Percentiles rank a stretch among this genome's conserved stretches.
phyloP scores from a whole-genome alignment of 208 protist genomes.

The Trichomonas tenax region DNA sequence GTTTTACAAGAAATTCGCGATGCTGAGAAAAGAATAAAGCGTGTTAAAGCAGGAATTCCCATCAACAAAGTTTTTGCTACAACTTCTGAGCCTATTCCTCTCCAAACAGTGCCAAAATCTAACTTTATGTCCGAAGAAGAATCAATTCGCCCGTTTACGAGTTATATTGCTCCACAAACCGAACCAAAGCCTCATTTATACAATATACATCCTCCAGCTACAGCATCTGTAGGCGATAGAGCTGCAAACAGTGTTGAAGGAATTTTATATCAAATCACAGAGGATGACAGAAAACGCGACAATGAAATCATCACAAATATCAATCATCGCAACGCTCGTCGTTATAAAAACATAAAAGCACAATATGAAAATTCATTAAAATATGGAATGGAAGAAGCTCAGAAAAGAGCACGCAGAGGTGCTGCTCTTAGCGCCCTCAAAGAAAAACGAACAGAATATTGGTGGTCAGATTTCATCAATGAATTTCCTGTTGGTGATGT shows the following conservation, averaged over 20 bases:
- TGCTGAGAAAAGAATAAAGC: background rate
- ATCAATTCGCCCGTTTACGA: background rate
- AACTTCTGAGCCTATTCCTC: background rate
- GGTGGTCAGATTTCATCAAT: background rate
- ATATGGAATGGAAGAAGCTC: conserved; percentile 6
- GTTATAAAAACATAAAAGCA: background rate
- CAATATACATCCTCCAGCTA: background rate
- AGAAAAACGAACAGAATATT: background rate
- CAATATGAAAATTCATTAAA: background rate
- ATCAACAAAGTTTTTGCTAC: background rate
- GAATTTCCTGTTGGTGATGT: background rate
- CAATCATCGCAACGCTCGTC: background rate
- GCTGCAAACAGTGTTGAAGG: background rate
- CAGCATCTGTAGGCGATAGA: background rate
- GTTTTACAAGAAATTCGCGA: background rate
- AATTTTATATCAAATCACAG: background rate
- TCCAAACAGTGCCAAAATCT: background rate
- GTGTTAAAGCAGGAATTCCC: background rate
- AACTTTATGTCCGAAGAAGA: background rate
- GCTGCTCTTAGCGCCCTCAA: background rate
- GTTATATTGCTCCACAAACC: background rate
- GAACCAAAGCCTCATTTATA: background rate
- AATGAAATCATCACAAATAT: background rate
- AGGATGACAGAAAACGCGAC: background rate
- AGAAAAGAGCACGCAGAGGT: background rate